Evolutionary conservation across 208 protist genomes (phyloP).

Genomic region (Trypanosoma boissoni): DNA sequence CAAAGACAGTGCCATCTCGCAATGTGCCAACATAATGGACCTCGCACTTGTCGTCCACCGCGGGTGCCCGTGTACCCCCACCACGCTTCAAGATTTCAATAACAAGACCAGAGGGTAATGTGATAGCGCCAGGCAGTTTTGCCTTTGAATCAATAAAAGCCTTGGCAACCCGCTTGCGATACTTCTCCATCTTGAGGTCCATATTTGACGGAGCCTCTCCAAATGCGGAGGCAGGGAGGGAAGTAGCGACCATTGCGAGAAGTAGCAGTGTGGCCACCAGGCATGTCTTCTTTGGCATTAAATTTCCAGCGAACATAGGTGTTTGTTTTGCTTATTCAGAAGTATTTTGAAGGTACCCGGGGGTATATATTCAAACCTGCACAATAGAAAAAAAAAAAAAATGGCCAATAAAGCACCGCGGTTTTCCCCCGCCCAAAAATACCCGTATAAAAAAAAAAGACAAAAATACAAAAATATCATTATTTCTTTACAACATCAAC

Average conservation of each 20-base stretch:
- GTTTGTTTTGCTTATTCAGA: too few species aligned
- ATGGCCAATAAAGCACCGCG: too few species aligned
- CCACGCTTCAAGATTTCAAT: constrained; percentile 50
- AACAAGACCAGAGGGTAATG: constrained; percentile 71
- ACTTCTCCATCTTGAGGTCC: constrained; percentile 42
- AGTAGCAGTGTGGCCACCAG: too few species aligned
- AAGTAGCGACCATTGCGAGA: constrained; percentile 11
- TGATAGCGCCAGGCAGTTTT: constrained; percentile 37
- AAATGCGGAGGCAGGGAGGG: constrained; percentile 15
- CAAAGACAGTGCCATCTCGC: constrained; percentile 46
- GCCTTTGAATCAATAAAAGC: constrained; percentile 46
- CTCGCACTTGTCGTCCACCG: constrained; percentile 48
- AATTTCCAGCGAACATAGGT: too few species aligned
- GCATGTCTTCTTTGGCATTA: too few species aligned
- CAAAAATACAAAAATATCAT: not conserved
- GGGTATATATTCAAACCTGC: too few species aligned
- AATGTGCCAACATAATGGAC: constrained; percentile 68
- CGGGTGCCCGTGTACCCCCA: constrained; percentile 43
- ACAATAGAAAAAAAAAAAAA: too few species aligned
- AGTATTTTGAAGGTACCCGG: too few species aligned
- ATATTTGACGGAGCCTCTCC: constrained; percentile 32
- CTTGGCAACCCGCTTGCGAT: constrained; percentile 36
- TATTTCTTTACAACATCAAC: too few species aligned
- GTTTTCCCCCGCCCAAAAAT: too few species aligned
- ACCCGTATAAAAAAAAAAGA: not conserved